Conservation (phyloP, 2,329 filamentous ascomycete genomes). For the Tolypocladium ovalisporum region DNA sequence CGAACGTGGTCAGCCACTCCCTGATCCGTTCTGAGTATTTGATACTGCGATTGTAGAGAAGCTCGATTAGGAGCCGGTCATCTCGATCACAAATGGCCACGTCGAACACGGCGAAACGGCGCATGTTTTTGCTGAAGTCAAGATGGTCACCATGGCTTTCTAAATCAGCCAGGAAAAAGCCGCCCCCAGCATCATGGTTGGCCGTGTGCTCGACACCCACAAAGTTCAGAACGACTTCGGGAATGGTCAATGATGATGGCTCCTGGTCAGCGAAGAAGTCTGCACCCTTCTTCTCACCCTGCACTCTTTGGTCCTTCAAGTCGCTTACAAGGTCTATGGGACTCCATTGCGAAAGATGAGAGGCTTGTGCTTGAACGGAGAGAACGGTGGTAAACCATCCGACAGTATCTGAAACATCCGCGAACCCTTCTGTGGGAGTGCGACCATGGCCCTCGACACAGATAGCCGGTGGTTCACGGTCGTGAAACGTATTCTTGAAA, state of each 20-base stretch:
- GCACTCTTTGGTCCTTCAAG: neutral
- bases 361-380: neutral
- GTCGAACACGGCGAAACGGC: neutral
- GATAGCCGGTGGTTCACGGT: neutral
- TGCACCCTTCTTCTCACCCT: neutral
- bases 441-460: neutral
- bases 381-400: neutral
- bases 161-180: neutral
- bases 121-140: neutral
- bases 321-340: neutral
- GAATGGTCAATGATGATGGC: neutral
- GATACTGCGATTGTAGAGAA: neutral
- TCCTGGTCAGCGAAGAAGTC: neutral
- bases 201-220: neutral
- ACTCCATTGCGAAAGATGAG: neutral
- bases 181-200: neutral
- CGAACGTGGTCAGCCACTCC: neutral
- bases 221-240: neutral
- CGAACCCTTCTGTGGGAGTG: neutral
- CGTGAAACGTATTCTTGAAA: neutral
- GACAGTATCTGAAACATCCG: neutral
- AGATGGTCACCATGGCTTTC: neutral
- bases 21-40: neutral
- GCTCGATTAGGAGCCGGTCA: neutral
- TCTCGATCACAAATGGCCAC: neutral